phyloP scores from a whole-genome alignment of 2,329 filamentous ascomycete species.

The Emergomyces pasteurianus region DNA sequence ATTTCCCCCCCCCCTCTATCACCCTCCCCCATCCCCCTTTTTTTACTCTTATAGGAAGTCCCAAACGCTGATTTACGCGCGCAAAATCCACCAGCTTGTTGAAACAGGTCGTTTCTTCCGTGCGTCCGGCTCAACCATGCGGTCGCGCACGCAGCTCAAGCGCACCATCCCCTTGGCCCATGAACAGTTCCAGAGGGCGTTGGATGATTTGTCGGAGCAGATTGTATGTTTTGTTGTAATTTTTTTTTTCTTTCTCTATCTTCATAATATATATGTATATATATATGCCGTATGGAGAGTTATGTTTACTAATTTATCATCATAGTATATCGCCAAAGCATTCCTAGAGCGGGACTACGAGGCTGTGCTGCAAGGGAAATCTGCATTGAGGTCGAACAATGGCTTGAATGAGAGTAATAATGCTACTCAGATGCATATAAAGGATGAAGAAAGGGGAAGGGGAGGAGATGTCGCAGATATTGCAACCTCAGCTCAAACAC shows the following conservation, averaged over 20 bases:
- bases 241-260: background rate
- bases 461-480: background rate
- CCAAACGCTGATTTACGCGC: too few species aligned
- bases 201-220: conserved; percentile 31
- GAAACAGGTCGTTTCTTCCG: conserved; percentile 32
- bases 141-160: conserved; percentile 25
- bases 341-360: conserved; percentile 33
- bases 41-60: too few species aligned
- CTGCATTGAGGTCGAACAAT: background rate
- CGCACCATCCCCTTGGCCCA: conserved; percentile 26
- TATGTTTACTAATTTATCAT: too few species aligned
- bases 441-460: too few species aligned
- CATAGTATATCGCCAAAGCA: conserved; percentile 32
- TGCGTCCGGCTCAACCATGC: conserved; percentile 21
- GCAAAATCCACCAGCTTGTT: conserved; percentile 24
- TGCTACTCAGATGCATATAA: too few species aligned
- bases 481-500: background rate
- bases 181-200: conserved; percentile 28
- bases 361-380: conserved; percentile 6
- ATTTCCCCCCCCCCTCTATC: too few species aligned
- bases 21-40: too few species aligned
- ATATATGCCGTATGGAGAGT: too few species aligned
- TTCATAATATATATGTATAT: background rate
- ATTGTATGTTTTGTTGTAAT: conserved; percentile 26
- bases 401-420: background rate